Evolutionary conservation across 2,329 filamentous ascomycete species (phyloP).

Genomic region (Xylaria polymorpha): DNA sequence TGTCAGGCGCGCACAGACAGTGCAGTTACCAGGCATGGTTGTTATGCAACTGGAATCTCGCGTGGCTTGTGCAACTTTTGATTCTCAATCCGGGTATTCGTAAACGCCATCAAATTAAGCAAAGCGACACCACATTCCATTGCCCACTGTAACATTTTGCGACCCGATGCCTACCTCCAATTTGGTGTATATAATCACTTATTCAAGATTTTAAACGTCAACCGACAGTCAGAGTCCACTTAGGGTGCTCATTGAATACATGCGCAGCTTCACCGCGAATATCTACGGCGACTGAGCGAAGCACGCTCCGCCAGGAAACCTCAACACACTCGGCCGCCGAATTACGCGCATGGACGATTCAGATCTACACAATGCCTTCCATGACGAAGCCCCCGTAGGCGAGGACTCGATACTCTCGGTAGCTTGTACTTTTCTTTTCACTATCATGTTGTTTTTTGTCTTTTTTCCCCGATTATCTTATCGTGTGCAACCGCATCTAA

Average conservation of each 20-base stretch:
- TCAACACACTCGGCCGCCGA: constrained; percentile 28
- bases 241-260: constrained; percentile 5
- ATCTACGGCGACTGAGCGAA: constrained; percentile 9
- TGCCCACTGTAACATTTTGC: not conserved
- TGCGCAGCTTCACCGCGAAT: constrained; percentile 10
- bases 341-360: constrained; percentile 52
- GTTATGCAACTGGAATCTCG: constrained; percentile 20
- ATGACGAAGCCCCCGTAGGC: constrained; percentile 51
- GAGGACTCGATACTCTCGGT: constrained; percentile 51
- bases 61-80: constrained; percentile 38
- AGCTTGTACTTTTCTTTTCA: constrained; percentile 24
- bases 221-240: not conserved
- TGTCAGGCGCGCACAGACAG: not conserved
- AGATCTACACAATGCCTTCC: constrained; percentile 50
- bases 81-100: constrained; percentile 24
- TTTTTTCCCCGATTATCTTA: not conserved
- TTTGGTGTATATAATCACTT: constrained; percentile 30
- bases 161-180: constrained; percentile 13
- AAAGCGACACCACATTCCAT: constrained; percentile 10
- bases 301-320: constrained; percentile 1
- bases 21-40: not conserved
- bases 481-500: constrained; percentile 26
- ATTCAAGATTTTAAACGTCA: constrained; percentile 38
- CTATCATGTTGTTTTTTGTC: not conserved
- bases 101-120: constrained; percentile 7